Conservation (phyloP, 805 yeast genomes). For the Kodamaea jinghongensis region DNA sequence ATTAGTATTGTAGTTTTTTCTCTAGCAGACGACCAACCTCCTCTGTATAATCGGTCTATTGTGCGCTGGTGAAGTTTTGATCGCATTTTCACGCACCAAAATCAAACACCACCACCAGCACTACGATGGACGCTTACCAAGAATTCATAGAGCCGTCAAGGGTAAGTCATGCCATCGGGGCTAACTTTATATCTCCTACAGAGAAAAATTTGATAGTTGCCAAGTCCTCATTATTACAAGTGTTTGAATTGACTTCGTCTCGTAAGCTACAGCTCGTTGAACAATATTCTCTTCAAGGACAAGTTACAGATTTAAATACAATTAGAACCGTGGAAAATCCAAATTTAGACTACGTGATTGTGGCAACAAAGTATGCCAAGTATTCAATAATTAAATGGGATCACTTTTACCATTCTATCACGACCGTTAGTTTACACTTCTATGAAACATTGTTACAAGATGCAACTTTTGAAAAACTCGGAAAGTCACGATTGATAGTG, state of each 20-base stretch:
- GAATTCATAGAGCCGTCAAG: conserved; percentile 75
- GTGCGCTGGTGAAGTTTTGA: conserved; percentile 1
- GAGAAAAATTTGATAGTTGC: conserved; percentile 62
- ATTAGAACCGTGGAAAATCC: conserved; percentile 48
- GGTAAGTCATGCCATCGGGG: conserved; percentile 58
- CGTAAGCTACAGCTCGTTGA: conserved; percentile 38
- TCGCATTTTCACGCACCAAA: neutral
- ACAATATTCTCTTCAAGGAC: conserved; percentile 74
- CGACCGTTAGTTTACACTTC: conserved; percentile 78
- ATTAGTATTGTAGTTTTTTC: no score
- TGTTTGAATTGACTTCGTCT: conserved; percentile 44
- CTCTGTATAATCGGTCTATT: no score
- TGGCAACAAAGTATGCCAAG: conserved; percentile 75
- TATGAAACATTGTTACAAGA: conserved; percentile 69
- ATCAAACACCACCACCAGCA: no score
- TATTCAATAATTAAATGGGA: conserved; percentile 77
- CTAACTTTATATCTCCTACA: conserved; percentile 46
- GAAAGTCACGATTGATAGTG: conserved; percentile 46
- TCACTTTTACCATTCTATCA: conserved; percentile 45
- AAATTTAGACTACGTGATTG: conserved; percentile 55
- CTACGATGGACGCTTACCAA: conserved; percentile 71
- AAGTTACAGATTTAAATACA: conserved; percentile 54
- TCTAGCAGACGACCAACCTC: no score
- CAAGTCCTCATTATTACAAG: conserved; percentile 66
- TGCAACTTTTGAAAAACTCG: conserved; percentile 43